Base-by-base conservation (phyloP, 352 stramenopile species). In the Pythium myriotylum region DNA sequence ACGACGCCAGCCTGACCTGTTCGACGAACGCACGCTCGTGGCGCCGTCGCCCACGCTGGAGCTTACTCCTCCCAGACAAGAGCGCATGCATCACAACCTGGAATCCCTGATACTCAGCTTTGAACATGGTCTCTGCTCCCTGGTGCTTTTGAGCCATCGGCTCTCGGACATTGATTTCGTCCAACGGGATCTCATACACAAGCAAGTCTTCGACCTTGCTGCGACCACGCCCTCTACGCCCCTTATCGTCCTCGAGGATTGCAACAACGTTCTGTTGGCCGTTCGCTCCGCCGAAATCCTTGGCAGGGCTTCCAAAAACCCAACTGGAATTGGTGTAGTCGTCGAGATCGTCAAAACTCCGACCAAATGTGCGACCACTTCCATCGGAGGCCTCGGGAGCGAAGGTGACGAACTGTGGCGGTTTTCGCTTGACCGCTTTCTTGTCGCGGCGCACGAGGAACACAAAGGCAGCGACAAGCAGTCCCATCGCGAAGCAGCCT, bases 111-210 rank as follows among this genome's bases (percentile, higher is more conserved):
- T 88, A 92, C 45, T 90, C 82, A 14, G 80, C 82, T 16, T 84
- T 62, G 32, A 85, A 83, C 56, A 88, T 60, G 26, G 65, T 64
- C 6, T 65, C 63, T 2, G 16, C 33, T 10, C 20, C 42, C 62
- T 63, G 53, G 59, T 62, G 27, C 35, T 54, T 54, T 23, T 57
- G 40, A 4, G 47, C 40, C 50, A 87, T 50, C 8, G 66, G 63
- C 6, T 73, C 68, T 9, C 72, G 71, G 65, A 89, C 79, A 33
- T 67, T 54, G 37, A 92, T 76, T 50, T 92, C 82, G 48, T 89
- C 80, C 8, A 82, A 67, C 8, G 82, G 80, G 27, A 92, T 92
- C 60, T 92, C 82, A 48, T 78, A 92, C 51, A 89, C 82, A 7
- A 92, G 72, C 17, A 92, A 59, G 39, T 92, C 82, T 27, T 92